Conservation (phyloP, 768 basidiomycete species). For the Pleurotus citrinopileatus region DNA sequence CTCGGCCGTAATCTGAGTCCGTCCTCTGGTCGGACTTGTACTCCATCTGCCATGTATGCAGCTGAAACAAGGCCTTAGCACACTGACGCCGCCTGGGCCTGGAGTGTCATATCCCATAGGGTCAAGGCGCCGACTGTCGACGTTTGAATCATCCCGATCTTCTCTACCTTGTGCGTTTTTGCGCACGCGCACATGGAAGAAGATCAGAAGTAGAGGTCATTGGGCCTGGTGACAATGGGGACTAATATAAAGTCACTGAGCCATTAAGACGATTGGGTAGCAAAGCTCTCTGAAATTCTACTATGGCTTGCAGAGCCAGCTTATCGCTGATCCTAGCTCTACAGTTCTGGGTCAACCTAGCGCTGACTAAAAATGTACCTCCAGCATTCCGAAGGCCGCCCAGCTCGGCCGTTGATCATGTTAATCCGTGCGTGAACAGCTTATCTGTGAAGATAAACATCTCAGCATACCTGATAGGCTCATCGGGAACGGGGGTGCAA, state of each 20-base stretch:
- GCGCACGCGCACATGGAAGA: neutral
- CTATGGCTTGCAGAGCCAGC: neutral
- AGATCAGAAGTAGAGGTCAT: neutral
- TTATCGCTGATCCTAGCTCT: neutral
- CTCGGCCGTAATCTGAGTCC: no score
- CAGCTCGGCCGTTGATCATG: constrained; percentile 26
- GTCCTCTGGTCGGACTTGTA: no score
- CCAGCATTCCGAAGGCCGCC: constrained; percentile 11
- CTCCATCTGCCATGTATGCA: no score
- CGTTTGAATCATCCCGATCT: no score
- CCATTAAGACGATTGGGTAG: neutral
- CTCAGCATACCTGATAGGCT: constrained; percentile 17
- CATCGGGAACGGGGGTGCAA: constrained; percentile 51
- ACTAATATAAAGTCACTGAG: neutral
- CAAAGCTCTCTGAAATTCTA: neutral
- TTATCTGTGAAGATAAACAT: neutral
- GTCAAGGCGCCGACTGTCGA: no score
- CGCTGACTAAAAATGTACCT: neutral
- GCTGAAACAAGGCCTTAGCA: no score
- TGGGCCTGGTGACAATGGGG: neutral
- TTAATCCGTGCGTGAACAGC: constrained; percentile 22
- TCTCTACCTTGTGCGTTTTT: no score
- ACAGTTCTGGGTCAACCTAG: neutral
- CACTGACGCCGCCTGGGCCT: no score
- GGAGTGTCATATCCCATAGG: no score